phyloP scores from a whole-genome alignment of 2,329 filamentous ascomycete species.

The Rutstroemia sp. region DNA sequence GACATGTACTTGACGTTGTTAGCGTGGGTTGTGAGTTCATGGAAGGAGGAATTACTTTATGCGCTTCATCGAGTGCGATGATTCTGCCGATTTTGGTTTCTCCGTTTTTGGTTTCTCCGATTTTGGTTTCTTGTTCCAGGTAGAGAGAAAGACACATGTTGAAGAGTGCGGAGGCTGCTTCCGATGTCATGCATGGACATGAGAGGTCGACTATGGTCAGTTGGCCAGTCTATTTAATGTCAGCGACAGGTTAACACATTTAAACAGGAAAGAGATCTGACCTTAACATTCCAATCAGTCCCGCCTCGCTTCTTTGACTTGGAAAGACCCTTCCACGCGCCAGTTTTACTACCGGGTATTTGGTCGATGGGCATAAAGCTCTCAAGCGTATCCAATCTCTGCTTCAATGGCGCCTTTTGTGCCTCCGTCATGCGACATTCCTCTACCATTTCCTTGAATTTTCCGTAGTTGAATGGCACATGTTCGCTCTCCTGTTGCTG shows the following conservation, averaged over 20 bases:
- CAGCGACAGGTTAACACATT: background rate
- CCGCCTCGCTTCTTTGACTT: background rate
- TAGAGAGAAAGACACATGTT: slow-evolving; percentile 64
- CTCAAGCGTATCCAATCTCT: slow-evolving; percentile 55
- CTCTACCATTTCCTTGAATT: slow-evolving; percentile 34
- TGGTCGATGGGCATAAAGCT: slow-evolving; percentile 46
- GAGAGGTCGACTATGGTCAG: slow-evolving; percentile 66
- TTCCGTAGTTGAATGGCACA: slow-evolving; percentile 37
- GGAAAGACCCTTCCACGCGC: background rate
- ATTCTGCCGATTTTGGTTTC: slow-evolving; percentile 43
- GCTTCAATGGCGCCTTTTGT: slow-evolving; percentile 48
- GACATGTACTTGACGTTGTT: slow-evolving; percentile 46
- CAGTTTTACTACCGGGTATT: background rate
- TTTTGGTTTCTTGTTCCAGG: slow-evolving; percentile 41
- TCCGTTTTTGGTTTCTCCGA: slow-evolving; percentile 41
- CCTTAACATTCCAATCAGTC: slow-evolving; percentile 20
- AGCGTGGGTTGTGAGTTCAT: background rate
- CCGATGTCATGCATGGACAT: slow-evolving; percentile 60
- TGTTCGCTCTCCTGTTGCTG: slow-evolving; percentile 23
- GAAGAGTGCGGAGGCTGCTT: slow-evolving; percentile 64
- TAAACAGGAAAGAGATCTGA: background rate
- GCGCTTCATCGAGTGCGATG: slow-evolving; percentile 68
- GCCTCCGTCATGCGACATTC: slow-evolving; percentile 34
- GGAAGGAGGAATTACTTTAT: slow-evolving; percentile 45
- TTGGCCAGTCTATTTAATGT: slow-evolving; percentile 34